phyloP scores from a whole-genome alignment of 768 basidiomycete genomes.

The Auricularia heimuer region DNA sequence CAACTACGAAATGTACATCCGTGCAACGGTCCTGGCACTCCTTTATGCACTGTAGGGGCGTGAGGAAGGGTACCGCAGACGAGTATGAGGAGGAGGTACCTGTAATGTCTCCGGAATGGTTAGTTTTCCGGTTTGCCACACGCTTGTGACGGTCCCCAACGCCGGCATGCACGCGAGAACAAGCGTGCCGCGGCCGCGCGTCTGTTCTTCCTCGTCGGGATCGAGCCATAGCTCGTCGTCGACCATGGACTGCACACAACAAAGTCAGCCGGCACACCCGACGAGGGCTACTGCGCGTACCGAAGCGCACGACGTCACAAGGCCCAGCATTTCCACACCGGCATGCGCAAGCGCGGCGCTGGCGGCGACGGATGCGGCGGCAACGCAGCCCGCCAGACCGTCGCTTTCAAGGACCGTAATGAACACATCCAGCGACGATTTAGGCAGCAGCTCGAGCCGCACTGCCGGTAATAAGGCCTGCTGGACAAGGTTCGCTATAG shows the following conservation, averaged over 20 bases:
- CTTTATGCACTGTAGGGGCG: slow-evolving; percentile 50
- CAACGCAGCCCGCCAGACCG: slow-evolving; percentile 80
- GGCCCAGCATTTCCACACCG: slow-evolving; percentile 81
- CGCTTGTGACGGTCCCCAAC: slow-evolving; percentile 64
- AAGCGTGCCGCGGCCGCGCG: slow-evolving; percentile 51
- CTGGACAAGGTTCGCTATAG: slow-evolving; percentile 71
- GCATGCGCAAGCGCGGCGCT: slow-evolving; percentile 88
- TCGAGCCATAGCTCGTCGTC: slow-evolving; percentile 64
- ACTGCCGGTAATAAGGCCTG: slow-evolving; percentile 80
- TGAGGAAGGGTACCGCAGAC: background rate
- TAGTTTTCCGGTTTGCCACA: slow-evolving; percentile 79
- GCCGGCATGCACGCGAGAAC: slow-evolving; percentile 83
- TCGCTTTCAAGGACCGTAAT: slow-evolving; percentile 87
- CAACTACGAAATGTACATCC: slow-evolving; percentile 67
- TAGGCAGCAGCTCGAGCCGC: slow-evolving; percentile 83
- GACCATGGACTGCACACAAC: slow-evolving; percentile 39
- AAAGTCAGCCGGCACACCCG: background rate
- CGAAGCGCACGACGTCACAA: slow-evolving; percentile 76
- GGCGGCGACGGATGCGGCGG: slow-evolving; percentile 77
- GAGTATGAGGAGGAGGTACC: slow-evolving; percentile 29
- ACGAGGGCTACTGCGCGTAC: slow-evolving; percentile 26
- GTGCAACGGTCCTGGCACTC: slow-evolving; percentile 58
- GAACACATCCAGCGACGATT: slow-evolving; percentile 87
- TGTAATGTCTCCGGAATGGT: slow-evolving; percentile 39
- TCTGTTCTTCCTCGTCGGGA: slow-evolving; percentile 63